These are phyloP conservation scores for Diutina siamensis DNA, from an alignment of 1,139 yeast species.

Conservation along the genomic window DNA sequence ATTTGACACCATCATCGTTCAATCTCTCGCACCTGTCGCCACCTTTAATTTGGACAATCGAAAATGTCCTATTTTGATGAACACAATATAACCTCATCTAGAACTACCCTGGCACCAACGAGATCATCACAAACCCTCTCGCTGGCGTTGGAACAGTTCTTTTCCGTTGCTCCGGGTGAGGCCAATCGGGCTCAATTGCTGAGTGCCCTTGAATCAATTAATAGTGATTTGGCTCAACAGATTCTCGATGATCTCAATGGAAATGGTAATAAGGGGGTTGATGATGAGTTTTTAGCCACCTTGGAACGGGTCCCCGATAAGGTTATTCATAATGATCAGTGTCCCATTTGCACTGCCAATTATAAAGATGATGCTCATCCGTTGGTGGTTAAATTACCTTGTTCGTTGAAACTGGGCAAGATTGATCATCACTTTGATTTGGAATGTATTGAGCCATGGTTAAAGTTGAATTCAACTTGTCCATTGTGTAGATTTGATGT, in stretches of 20 bases:
- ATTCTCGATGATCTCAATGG: constrained; percentile 16
- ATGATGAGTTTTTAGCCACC: constrained; percentile 60
- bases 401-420: constrained; percentile 26
- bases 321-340: constrained; percentile 35
- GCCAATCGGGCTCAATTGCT: neutral
- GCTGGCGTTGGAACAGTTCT: neutral
- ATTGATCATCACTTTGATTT: constrained; percentile 66
- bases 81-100: neutral
- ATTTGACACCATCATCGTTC: too few relatives aligned
- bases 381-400: constrained; percentile 69
- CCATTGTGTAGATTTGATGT: constrained; percentile 80
- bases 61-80: constrained; percentile 5
- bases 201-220: neutral
- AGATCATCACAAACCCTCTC: neutral
- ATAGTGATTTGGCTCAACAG: constrained; percentile 16
- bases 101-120: neutral
- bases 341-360: constrained; percentile 76
- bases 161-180: neutral
- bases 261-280: constrained; percentile 37
- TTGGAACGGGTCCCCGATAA: constrained; percentile 52
- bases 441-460: constrained; percentile 89
- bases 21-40: neutral
- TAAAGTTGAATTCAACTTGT: constrained; percentile 67
- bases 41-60: neutral
- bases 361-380: constrained; percentile 71